Evolutionary conservation across 441 rosid genomes (phyloP), one percentile per base, ranked within the genome.

Genomic region (Flueggea neowawraea): DNA sequence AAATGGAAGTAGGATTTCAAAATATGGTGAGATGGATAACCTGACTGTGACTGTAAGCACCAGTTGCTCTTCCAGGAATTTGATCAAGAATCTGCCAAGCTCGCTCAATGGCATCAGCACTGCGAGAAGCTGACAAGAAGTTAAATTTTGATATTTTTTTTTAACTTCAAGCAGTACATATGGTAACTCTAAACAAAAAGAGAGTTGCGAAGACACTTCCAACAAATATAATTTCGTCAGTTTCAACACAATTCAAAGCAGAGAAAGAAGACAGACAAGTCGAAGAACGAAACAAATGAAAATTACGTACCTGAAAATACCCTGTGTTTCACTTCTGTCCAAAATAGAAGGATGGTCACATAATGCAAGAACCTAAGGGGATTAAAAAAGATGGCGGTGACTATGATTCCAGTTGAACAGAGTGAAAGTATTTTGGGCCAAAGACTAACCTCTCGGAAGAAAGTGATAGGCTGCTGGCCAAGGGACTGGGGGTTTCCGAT

Each of bases 401-500:
- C 17, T 56, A 43, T 60, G 16, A 6, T 43, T 43, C 45, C 45
- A 43, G 45, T 6, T 43, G 45, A 43, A 43, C 45, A 43, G 28
- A 22, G 28, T 22, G 28, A 22, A 22, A 22, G 28, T 22, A 2
- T 1, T 1, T 22, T 22, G 28, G 28, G 28, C 1, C 28, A 22
- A 22, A 55, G 39, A 55, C 77, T 43, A 57, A 90, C 97, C 95
- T 89, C 99, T 67, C 99, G 84, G 78, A 94, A 94, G 76, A 85
- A 94, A 10, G 97, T 85, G 65, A 94, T 84, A 9, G 99, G 97
- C 72, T 65, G 90, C 72, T 94, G 99, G 57, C 94, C 96, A 71
- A 94, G 97, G 68, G 99, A 89, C 58, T 94, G 97, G 28, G 97
- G 99, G 69, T 94, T 91, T 55, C 99, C 99, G n/a, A 94, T 91